Evolutionary conservation across 176 grass and related monocot species (phyloP).

Genomic region (Aegilops bicornis): DNA sequence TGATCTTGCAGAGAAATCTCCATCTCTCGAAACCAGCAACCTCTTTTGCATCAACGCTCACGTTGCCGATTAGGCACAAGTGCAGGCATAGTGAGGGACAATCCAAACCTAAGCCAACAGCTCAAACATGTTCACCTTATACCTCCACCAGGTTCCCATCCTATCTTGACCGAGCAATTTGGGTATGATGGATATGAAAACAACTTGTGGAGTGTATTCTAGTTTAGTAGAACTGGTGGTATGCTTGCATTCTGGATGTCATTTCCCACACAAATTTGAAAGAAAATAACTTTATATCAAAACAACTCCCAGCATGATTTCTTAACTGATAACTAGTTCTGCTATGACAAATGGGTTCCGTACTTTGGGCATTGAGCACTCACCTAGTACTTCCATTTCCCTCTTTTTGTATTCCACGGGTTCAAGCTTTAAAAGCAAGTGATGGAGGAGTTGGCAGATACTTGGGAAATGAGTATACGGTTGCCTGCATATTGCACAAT

Average conservation of each 20-base stretch:
- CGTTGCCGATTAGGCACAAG: background rate
- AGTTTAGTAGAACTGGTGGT: background rate
- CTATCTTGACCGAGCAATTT: conserved; percentile 6
- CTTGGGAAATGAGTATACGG: conserved; percentile 77
- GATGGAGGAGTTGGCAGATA: conserved; percentile 84
- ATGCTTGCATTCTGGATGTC: background rate
- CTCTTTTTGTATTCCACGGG: conserved; percentile 73
- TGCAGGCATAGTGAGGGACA: background rate
- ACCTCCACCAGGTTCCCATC: background rate
- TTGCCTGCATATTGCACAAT: conserved; percentile 75
- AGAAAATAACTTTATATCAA: background rate
- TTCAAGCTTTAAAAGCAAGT: conserved; percentile 82
- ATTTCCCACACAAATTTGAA: background rate
- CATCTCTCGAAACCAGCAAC: no score
- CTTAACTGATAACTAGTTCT: background rate
- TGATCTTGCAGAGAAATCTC: no score
- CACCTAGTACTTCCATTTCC: conserved; percentile 77
- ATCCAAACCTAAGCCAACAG: conserved; percentile 4
- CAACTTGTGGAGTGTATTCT: conserved; percentile 1
- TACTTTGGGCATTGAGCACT: conserved; percentile 21
- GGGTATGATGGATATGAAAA: background rate
- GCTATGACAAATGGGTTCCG: background rate
- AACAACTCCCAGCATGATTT: background rate
- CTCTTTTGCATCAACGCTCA: no score
- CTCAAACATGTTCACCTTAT: background rate